These are phyloP conservation scores for Pleurotus citrinopileatus DNA, from an alignment of 768 basidiomycete species.

Conservation along the genomic window DNA sequence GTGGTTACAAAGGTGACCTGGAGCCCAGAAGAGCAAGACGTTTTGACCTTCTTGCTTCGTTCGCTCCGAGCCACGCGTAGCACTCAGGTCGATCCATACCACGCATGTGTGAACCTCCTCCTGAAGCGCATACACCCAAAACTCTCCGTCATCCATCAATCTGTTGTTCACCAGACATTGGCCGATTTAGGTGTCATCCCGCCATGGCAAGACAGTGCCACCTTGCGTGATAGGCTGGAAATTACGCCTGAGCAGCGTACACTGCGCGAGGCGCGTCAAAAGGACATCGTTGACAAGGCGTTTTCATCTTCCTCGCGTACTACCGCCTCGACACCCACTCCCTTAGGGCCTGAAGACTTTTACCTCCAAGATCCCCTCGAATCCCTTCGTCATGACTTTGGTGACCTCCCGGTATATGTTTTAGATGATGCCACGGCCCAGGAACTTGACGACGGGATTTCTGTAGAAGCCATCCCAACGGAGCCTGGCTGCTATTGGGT, in stretches of 20 bases:
- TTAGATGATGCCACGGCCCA: constrained; percentile 78
- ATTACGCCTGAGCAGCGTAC: constrained; percentile 28
- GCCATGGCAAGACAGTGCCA: constrained; percentile 75
- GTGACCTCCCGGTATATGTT: constrained; percentile 75
- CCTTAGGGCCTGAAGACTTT: constrained; percentile 63
- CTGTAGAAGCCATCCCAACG: constrained; percentile 63
- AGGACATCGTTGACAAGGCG: constrained; percentile 27
- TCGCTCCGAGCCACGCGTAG: constrained; percentile 46
- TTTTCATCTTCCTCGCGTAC: constrained; percentile 18
- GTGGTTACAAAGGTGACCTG: constrained; percentile 33
- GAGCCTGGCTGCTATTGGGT: constrained; percentile 71
- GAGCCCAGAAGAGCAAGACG: constrained; percentile 48
- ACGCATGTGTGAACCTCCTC: constrained; percentile 47
- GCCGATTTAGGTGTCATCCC: constrained; percentile 71
- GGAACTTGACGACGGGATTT: constrained; percentile 94
- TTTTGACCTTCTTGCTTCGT: constrained; percentile 57
- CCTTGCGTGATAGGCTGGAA: constrained; percentile 35
- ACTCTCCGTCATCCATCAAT: constrained; percentile 25
- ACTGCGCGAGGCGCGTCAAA: constrained; percentile 19
- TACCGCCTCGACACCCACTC: constrained; percentile 13
- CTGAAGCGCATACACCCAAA: constrained; percentile 52
- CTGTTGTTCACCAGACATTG: constrained; percentile 46
- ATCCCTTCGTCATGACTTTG: constrained; percentile 82
- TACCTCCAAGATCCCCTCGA: constrained; percentile 63
- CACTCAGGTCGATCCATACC: constrained; percentile 65